Base-by-base conservation (phyloP, 805 yeast genomes). In the Saturnispora serradocipensis region DNA sequence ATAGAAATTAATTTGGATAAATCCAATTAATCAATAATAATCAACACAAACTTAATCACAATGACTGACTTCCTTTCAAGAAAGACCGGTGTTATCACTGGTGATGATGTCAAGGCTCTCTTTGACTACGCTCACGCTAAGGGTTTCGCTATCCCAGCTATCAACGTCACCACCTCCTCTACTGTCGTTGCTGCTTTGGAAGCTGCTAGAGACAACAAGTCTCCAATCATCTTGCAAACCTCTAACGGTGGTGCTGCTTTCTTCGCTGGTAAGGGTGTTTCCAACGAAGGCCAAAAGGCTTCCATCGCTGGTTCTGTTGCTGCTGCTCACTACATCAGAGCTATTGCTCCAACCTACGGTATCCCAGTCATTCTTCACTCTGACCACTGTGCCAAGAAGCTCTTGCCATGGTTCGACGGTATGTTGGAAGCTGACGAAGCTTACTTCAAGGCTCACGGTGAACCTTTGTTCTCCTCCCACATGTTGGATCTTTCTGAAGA, bases 181-280 rank as follows among this genome's bases (percentile, higher is more conserved):
- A 91, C 97, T 58, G 98, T 84, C 54, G 86, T 88, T 69, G 96
- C 97, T 63, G 96, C 97, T 57, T 78, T 93, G 66, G 96, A 93
- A 74, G 97, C 97, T 59, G 97, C 97, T 56, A 88, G 95, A 73
- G 97, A 93, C 74, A 80, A 76, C 76, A 80, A 85, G 62, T 81
- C 96, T 57, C 99, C 99, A 76, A 89, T 93, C 75, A 88, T 93
- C 71, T 76, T 93, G 69, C 99, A 93, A 77, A 82, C 91, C 63
- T 91, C 98, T 56, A 89, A 93, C 74, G 99, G 99, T 78, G 99
- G 99, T 80, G 96, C 99, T 62, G 98, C 98, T 59, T 93, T 82
- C 88, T 93, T 93, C 71, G 99, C 99, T 59, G 99, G 99, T 77
- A 93, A 93, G 83, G 99, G 98, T 77, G 89, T 93, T 63, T 78